Conservation (phyloP, 768 basidiomycete species). For the Roridomyces roridus region DNA sequence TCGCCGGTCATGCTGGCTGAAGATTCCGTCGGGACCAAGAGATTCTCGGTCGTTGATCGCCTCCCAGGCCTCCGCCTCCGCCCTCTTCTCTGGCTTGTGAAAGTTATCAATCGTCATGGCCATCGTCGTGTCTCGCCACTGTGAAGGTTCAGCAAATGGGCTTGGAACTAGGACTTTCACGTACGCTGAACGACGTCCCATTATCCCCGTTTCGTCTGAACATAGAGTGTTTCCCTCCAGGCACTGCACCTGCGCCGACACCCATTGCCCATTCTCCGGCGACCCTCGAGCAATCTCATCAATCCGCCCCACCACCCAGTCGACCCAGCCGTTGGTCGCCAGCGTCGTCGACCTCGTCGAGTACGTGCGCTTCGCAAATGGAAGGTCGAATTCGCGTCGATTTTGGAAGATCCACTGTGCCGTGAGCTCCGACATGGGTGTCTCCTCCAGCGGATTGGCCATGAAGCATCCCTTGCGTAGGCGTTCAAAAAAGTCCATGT, state of each 20-base stretch:
- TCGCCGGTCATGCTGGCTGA: conserved; percentile 17
- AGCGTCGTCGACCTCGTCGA: conserved; percentile 17
- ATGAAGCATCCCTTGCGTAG: conserved; percentile 9
- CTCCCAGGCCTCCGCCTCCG: conserved; percentile 18
- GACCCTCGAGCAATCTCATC: conserved; percentile 9
- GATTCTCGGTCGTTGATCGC: conserved; percentile 10
- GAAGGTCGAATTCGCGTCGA: conserved; percentile 13
- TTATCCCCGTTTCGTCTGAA: conserved; percentile 12
- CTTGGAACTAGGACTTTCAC: background rate
- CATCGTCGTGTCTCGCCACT: conserved; percentile 19
- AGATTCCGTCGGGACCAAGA: conserved; percentile 11
- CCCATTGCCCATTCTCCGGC: conserved; percentile 10
- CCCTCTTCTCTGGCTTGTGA: conserved; percentile 19
- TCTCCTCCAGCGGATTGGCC: conserved; percentile 4
- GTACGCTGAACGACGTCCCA: conserved; percentile 16
- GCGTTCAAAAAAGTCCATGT: conserved; percentile 13
- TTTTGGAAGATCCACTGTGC: conserved; percentile 20
- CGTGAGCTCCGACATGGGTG: conserved; percentile 16
- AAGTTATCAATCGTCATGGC: conserved; percentile 22
- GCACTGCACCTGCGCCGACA: conserved; percentile 19
- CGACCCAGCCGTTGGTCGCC: conserved; percentile 17
- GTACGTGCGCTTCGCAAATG: conserved; percentile 18
- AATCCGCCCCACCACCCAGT: conserved; percentile 17
- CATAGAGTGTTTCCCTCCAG: conserved; percentile 20
- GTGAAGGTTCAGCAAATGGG: background rate